Conservation (phyloP, 768 basidiomycete species). For the Boletus barrowsii region DNA sequence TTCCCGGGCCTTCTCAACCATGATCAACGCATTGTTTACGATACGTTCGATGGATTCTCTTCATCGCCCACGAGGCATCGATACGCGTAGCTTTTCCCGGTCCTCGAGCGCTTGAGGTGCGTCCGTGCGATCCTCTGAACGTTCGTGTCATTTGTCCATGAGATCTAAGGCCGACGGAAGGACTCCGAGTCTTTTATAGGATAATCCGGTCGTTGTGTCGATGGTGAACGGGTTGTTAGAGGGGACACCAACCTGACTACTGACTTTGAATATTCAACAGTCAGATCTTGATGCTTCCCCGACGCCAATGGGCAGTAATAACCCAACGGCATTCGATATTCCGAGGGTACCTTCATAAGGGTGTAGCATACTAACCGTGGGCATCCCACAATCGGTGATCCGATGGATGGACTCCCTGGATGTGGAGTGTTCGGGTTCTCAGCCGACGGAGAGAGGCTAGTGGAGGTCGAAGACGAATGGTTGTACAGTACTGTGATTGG, state of each 20-base stretch:
- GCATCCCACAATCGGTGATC: not conserved
- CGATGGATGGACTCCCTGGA: not conserved
- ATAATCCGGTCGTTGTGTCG: too few species aligned
- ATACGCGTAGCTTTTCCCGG: not conserved
- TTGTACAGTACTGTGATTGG: too few species aligned
- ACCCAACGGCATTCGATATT: not conserved
- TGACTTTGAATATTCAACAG: too few species aligned
- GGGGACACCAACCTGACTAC: too few species aligned
- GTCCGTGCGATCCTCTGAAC: not conserved
- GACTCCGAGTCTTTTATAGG: too few species aligned
- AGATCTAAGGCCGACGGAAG: too few species aligned
- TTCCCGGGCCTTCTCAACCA: not conserved
- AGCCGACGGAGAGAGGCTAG: too few species aligned
- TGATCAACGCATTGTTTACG: not conserved
- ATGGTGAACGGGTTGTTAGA: too few species aligned
- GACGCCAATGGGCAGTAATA: not conserved
- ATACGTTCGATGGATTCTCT: not conserved
- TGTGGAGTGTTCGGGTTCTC: too few species aligned
- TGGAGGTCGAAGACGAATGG: too few species aligned
- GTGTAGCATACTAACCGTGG: too few species aligned
- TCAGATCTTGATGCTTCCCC: too few species aligned
- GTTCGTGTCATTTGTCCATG: not conserved
- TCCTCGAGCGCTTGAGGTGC: not conserved
- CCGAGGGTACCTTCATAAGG: not conserved
- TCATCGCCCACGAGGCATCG: not conserved